Base-by-base conservation (phyloP, 805 yeast genomes). In the Suhomyces faveliae region DNA sequence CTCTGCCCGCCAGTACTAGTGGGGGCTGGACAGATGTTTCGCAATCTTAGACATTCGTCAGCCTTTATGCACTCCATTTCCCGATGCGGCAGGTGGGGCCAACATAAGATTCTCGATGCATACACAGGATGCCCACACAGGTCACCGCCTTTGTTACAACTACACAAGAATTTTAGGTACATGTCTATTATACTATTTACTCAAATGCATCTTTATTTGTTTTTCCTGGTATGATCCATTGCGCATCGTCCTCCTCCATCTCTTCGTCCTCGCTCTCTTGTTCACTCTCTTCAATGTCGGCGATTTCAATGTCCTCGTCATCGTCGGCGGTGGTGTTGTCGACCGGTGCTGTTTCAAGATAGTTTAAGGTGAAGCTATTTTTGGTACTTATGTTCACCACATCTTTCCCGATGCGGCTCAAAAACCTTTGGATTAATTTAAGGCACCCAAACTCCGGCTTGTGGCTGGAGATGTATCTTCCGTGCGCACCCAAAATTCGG, bases 341-440 rank as follows among this genome's bases (percentile, higher is more conserved):
- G 17, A 17, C 21, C 12, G 37, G 21, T 3, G 37, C 37, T 17
- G 21, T 46, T 21, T 38, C 64, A 48, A 87, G 70, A 60, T 82
- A 88, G 43, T 71, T 68, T 59, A 76, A 77, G 42, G 79, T 64
- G 59, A 80, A 79, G 50, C 74, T 79, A 54, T 83, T 85, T 38
- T 75, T 77, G 51, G 72, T 76, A 3, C 82, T 73, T 4, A 79
- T 69, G 29, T 63, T 64, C 0, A 82, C 80, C n/a, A 88, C 77
- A 47, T 87, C 92, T 63, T 88, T 88, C 11, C 87, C 91, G 11
- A 83, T 69, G 58, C 89, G 78, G 42, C 80, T 83, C 52, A 89
- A 71, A 59, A 89, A 89, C 59, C 94, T 76, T 59, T 84, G 95
- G 8, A 89, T 68, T 1, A 87, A 77, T 56, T 91, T 80, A 54